A percentile compares a stretch with the other conserved stretches of the same genome.
Evolutionary conservation across 139 green algal genomes (phyloP).

Genomic region (Tetradesmus lagerheimii): DNA sequence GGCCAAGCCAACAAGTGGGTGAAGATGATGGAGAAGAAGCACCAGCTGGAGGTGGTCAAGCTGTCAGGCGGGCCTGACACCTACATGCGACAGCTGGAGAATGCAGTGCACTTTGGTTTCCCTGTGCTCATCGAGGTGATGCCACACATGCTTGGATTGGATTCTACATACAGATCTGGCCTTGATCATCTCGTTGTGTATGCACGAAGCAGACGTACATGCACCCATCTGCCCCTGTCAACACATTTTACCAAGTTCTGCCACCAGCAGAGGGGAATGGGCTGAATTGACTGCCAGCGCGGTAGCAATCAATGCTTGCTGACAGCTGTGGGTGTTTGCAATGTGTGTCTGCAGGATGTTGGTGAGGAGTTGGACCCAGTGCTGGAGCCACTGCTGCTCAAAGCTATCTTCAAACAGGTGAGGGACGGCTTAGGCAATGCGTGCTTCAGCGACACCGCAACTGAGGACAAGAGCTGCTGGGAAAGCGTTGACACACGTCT

Average conservation of each 20-base stretch:
- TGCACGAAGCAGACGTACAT: too few relatives aligned
- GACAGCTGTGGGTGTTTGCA: not conserved
- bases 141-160: not conserved
- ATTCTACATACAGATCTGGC: not conserved
- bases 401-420: constrained; percentile 84
- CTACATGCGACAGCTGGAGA: constrained; percentile 86
- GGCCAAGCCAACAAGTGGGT: constrained; percentile 91
- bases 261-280: too few relatives aligned
- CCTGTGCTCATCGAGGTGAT: constrained; percentile 81
- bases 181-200: too few relatives aligned
- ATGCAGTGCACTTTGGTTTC: constrained; percentile 77
- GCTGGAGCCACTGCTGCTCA: constrained; percentile 87
- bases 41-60: constrained; percentile 80
- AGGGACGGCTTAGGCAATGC: not conserved
- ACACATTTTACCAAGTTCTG: too few relatives aligned
- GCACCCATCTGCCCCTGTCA: too few relatives aligned
- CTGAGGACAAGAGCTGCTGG: not conserved
- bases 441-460: not conserved
- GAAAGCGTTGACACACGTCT: too few relatives aligned
- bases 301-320: too few relatives aligned
- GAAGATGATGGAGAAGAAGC: constrained; percentile 82
- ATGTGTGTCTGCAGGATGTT: constrained; percentile 68
- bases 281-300: too few relatives aligned
- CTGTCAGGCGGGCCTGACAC: constrained; percentile 70
- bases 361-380: constrained; percentile 82